Percentiles rank a stretch among this genome's conserved stretches.
Evolutionary conservation across 768 basidiomycete species (phyloP).

Genomic region (Boletellus emodensis): DNA sequence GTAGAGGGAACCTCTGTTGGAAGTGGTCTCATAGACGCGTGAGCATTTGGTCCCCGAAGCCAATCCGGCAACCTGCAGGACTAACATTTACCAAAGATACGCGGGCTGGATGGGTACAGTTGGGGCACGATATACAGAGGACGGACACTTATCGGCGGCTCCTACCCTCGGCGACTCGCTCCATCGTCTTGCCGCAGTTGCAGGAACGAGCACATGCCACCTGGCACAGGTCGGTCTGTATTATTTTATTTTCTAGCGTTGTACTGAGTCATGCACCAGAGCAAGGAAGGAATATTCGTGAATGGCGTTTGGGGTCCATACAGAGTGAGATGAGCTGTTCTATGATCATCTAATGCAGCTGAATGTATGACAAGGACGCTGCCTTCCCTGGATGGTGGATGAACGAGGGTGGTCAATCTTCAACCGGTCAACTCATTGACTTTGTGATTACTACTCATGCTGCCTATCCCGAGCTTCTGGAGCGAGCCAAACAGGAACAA

Average conservation of each 20-base stretch:
- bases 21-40: conserved; percentile 95
- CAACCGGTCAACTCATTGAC: conserved; percentile 92
- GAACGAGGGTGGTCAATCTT: conserved; percentile 99
- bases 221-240: conserved; percentile 66
- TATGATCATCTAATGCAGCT: background rate
- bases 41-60: conserved; percentile 22
- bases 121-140: conserved; percentile 65
- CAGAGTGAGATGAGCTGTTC: conserved; percentile 40
- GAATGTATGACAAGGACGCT: conserved; percentile 52
- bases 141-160: conserved; percentile 47
- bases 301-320: conserved; percentile 93
- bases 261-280: conserved; percentile 40
- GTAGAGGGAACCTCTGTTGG: conserved; percentile 87
- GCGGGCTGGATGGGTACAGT: conserved; percentile 98
- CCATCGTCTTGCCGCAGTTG: conserved; percentile 85
- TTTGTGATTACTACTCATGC: conserved; percentile 92
- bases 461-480: conserved; percentile 68
- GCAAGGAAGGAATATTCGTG: conserved; percentile 79
- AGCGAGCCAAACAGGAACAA: conserved; percentile 54
- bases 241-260: background rate
- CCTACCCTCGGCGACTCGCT: conserved; percentile 73
- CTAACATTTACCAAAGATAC: conserved; percentile 45
- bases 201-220: conserved; percentile 96
- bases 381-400: conserved; percentile 97
- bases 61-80: background rate